A percentile compares a stretch with the other conserved stretches of the same genome.
phyloP scores from a whole-genome alignment of 2,329 filamentous ascomycete genomes.

The Alternaria sp. region DNA sequence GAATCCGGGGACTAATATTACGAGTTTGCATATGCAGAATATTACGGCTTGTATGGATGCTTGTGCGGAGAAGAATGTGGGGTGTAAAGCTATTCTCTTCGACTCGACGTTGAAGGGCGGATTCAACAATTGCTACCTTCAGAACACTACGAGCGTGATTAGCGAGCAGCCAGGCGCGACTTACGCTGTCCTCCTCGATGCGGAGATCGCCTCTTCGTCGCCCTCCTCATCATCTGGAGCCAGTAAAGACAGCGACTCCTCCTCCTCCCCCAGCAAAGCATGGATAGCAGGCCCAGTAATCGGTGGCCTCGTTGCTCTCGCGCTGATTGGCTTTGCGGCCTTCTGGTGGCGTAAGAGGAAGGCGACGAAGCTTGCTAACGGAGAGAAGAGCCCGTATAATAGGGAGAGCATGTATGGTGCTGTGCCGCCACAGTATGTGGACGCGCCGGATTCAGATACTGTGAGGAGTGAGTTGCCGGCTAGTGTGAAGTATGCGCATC shows the following conservation, averaged over 20 bases:
- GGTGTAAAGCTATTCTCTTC: constrained; percentile 36
- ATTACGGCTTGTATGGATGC: constrained; percentile 39
- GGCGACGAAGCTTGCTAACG: neutral
- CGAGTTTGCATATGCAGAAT: constrained; percentile 33
- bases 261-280: constrained; percentile 19
- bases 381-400: constrained; percentile 13
- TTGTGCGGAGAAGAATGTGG: constrained; percentile 28
- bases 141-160: constrained; percentile 36
- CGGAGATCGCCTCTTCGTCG: constrained; percentile 8
- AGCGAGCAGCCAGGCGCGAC: constrained; percentile 22
- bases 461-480: constrained; percentile 19
- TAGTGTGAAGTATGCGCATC: constrained; percentile 26
- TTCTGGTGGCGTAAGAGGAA: constrained; percentile 26
- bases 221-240: neutral
- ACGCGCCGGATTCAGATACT: constrained; percentile 8
- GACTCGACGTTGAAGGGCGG: constrained; percentile 31
- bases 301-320: constrained; percentile 24
- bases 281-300: constrained; percentile 40
- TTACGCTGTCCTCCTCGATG: constrained; percentile 26
- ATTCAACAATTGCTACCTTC: constrained; percentile 42
- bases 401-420: neutral
- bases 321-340: constrained; percentile 19
- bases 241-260: neutral
- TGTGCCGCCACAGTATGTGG: constrained; percentile 12
- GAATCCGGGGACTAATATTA: constrained; percentile 40